Conservation (phyloP, 345 rosid genomes). For the Salix udensis region DNA sequence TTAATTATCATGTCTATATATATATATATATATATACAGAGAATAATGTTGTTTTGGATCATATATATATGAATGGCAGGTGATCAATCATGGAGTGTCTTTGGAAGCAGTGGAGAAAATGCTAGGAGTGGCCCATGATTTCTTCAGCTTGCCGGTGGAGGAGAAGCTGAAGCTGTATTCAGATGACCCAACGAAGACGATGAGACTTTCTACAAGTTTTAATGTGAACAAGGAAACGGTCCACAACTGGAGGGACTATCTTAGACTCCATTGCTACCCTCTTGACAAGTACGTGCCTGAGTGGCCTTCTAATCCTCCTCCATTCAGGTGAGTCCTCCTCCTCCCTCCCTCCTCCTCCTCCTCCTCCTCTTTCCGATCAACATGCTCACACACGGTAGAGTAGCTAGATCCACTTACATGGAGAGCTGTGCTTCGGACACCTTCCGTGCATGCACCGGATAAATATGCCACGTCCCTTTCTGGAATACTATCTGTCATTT, state of each 20-base stretch:
- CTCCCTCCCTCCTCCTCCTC: too few species aligned
- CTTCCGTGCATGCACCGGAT: background rate
- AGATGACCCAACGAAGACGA: constrained; percentile 74
- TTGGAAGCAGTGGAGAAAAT: constrained; percentile 36
- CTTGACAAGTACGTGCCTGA: constrained; percentile 56
- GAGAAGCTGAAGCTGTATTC: constrained; percentile 85
- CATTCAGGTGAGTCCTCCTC: constrained; percentile 51
- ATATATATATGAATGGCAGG: constrained; percentile 36
- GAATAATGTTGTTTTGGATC: background rate
- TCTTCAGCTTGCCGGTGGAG: constrained; percentile 62
- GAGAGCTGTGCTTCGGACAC: background rate
- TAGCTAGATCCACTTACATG: background rate
- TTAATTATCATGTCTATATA: background rate
- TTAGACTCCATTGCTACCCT: constrained; percentile 77
- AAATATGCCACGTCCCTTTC: background rate
- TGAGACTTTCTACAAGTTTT: constrained; percentile 77
- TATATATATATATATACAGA: too few species aligned
- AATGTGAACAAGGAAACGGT: constrained; percentile 73
- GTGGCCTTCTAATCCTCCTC: constrained; percentile 80
- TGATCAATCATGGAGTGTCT: constrained; percentile 60
- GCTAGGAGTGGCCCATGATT: constrained; percentile 47
- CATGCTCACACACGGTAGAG: background rate
- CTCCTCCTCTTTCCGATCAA: background rate
- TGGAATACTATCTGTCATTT: background rate
- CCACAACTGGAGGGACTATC: constrained; percentile 87